Evolutionary conservation across 2,329 filamentous ascomycete genomes (phyloP).

Genomic region (Pseudogymnoascus sp.): DNA sequence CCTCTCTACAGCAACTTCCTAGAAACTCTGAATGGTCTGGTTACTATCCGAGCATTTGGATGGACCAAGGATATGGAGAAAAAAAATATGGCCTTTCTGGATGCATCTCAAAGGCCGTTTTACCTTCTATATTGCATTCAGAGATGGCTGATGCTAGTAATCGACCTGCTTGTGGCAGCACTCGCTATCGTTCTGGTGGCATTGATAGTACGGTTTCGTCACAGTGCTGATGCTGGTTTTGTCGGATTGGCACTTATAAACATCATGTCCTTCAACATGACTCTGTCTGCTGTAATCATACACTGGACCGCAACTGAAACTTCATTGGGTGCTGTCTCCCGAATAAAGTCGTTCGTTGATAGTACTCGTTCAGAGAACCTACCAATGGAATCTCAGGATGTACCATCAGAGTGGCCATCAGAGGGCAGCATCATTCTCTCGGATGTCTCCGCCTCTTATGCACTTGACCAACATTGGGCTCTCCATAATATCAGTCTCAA

Average conservation of each 20-base stretch:
- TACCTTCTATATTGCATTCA: conserved; percentile 52
- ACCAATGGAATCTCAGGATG: background rate
- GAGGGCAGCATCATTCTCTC: conserved; percentile 25
- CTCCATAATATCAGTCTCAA: conserved; percentile 59
- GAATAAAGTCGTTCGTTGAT: conserved; percentile 6
- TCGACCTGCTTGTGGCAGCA: conserved; percentile 18
- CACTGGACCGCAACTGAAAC: conserved; percentile 25
- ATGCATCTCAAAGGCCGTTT: conserved; percentile 48
- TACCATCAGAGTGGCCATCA: conserved; percentile 23
- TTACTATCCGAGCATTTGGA: conserved; percentile 49
- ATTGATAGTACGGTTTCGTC: conserved; percentile 28
- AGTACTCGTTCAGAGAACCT: conserved; percentile 23
- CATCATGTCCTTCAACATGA: conserved; percentile 23
- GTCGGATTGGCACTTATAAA: conserved; percentile 28
- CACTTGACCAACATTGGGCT: conserved; percentile 64
- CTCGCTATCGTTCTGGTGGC: conserved; percentile 28
- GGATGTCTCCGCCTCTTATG: conserved; percentile 20
- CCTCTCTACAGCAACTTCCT: conserved; percentile 52
- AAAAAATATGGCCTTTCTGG: conserved; percentile 41
- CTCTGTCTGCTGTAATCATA: conserved; percentile 19
- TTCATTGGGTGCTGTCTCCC: conserved; percentile 20
- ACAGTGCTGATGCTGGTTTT: conserved; percentile 21
- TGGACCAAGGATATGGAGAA: conserved; percentile 41
- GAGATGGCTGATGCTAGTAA: conserved; percentile 46
- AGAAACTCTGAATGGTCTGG: conserved; percentile 47